Percentiles rank a stretch among this genome's conserved stretches.
These are phyloP conservation scores for Acanthamoeba castellanii DNA, from an alignment of 208 protist genomes.

Conservation along the genomic window DNA sequence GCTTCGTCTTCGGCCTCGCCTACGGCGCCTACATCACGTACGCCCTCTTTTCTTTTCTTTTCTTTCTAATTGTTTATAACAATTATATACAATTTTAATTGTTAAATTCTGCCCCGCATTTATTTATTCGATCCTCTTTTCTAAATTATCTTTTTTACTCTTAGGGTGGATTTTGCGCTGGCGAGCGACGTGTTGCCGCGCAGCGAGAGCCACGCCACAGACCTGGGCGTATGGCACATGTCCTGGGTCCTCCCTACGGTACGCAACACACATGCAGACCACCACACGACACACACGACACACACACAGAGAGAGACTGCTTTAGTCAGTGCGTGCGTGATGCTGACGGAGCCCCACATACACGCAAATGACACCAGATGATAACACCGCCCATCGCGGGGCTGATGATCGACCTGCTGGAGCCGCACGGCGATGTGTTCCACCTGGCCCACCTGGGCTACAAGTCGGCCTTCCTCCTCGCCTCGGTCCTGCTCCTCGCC, in stretches of 20 bases:
- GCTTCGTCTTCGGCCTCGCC: slow-evolving; percentile 32
- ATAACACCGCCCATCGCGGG: slow-evolving; percentile 5
- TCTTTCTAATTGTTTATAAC: not conserved
- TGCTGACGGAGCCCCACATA: too few species aligned
- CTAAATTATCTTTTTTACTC: not conserved
- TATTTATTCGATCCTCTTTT: too few species aligned
- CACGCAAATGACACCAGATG: too few species aligned
- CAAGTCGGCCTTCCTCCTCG: not conserved
- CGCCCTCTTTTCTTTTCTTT: not conserved
- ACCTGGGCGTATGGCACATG: slow-evolving; percentile 48
- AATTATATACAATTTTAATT: not conserved
- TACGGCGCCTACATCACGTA: slow-evolving; percentile 36
- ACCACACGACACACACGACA: not conserved
- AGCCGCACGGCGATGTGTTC: not conserved
- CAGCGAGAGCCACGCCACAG: not conserved
- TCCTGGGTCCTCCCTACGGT: slow-evolving; percentile 35
- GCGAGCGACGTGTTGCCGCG: slow-evolving; percentile 33
- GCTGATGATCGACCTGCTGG: not conserved
- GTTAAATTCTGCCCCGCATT: too few species aligned
- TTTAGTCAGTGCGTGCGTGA: too few species aligned
- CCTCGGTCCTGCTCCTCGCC: not conserved
- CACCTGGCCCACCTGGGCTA: not conserved
- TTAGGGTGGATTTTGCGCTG: slow-evolving; percentile 26
- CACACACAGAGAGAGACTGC: too few species aligned
- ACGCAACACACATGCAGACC: too few species aligned